Percentiles rank a stretch among this genome's conserved stretches.
Evolutionary conservation across 2,329 filamentous ascomycete genomes (phyloP).

Genomic region (Coniochaeta sp.): DNA sequence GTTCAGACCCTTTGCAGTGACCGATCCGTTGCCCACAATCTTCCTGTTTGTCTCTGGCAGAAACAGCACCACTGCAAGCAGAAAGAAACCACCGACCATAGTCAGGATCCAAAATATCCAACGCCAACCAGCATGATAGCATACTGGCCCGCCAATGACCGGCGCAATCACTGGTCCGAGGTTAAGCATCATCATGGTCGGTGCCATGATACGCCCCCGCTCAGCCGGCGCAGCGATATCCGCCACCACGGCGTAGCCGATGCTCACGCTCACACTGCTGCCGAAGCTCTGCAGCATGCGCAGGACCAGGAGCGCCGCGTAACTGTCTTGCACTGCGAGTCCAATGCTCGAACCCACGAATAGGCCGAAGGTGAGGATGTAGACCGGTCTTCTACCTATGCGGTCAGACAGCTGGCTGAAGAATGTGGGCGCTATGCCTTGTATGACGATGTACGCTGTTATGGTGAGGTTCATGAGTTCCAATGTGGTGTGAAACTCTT

Average conservation of each 20-base stretch:
- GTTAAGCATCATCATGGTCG: slow-evolving; percentile 45
- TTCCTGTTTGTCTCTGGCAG: slow-evolving; percentile 46
- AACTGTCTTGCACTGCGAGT: slow-evolving; percentile 41
- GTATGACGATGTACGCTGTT: slow-evolving; percentile 51
- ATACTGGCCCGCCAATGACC: slow-evolving; percentile 4
- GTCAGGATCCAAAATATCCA: slow-evolving; percentile 59
- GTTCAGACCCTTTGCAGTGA: background rate
- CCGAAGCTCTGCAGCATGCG: slow-evolving; percentile 52
- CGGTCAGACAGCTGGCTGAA: slow-evolving; percentile 50
- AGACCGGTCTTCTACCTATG: slow-evolving; percentile 48
- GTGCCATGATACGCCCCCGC: slow-evolving; percentile 60
- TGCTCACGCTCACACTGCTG: slow-evolving; percentile 54
- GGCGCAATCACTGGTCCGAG: slow-evolving; percentile 25
- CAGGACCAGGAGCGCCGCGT: slow-evolving; percentile 47
- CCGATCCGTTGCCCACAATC: slow-evolving; percentile 43
- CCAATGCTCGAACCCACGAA: slow-evolving; percentile 47
- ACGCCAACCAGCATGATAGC: slow-evolving; percentile 24
- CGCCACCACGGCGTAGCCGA: slow-evolving; percentile 60
- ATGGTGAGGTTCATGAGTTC: slow-evolving; percentile 32
- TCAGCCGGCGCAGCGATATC: slow-evolving; percentile 59
- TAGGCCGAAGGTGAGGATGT: slow-evolving; percentile 43
- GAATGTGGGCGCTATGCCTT: slow-evolving; percentile 48
- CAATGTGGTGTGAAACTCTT: slow-evolving; percentile 18
- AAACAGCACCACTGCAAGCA: slow-evolving; percentile 41
- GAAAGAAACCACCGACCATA: slow-evolving; percentile 30